Evolutionary conservation across 306 rosid genomes (phyloP), one percentile per base, ranked within the genome.

Genomic region (Pueraria montana): DNA sequence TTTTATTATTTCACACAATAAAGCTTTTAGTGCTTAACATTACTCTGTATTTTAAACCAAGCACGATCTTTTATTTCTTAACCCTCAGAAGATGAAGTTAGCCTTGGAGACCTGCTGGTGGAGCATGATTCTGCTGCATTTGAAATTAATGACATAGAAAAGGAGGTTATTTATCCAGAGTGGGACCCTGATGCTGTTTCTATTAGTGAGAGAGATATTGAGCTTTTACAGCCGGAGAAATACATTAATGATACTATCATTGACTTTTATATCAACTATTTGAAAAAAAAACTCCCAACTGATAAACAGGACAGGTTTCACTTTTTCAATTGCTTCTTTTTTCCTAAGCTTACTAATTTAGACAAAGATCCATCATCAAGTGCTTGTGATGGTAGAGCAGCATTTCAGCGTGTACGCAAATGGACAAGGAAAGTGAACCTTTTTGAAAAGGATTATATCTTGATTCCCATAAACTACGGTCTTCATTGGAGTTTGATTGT

Each of bases 401-500:
- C 97, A 46, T 90, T 90, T 87, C 90, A 86, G 53, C 87, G 90
- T 11, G 93, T 90, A 32, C 83, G 85, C 66, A 92, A 90, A 82
- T 92, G 97, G 94, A 90, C 94, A 4, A 90, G 92, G 88, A 92
- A 89, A 84, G 89, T 90, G 26, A 84, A 88, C 69, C 74, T 90
- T 61, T 92, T 90, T 80, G 89, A 82, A 70, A 92, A 89, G 82
- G 97, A 92, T 81, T 92, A 86, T 76, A 83, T 90, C 72, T 85
- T 92, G 62, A 84, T 90, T 87, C 97, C 97, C n/a, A 83, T 92
- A 79, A 90, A 90, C 81, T 86, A 89, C 72, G 89, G 97, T 78
- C 87, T 88, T 73, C 97, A 89, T 82, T 92, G 94, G 97, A 92
- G 97, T 85, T 86, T 92, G 89, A 83, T 90, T 83, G 91, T 89